Evolutionary conservation across 2,329 filamentous ascomycete genomes (phyloP), one percentile per base, ranked within the genome.

Genomic region (Colletotrichum echinochloae): DNA sequence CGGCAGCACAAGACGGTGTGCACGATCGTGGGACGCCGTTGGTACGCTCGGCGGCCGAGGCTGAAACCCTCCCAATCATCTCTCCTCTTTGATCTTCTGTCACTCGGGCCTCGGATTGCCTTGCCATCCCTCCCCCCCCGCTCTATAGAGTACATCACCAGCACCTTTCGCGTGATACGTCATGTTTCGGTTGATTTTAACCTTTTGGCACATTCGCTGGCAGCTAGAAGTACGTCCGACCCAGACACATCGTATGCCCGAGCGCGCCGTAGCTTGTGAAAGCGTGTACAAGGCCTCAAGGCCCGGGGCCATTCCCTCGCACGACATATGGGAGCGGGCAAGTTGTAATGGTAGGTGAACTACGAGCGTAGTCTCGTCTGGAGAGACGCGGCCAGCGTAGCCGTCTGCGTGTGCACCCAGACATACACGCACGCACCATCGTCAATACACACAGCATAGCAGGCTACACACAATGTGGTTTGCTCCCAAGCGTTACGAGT

Each of bases 191-290:
- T 23, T 46, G 56, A n/a, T 14, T 60, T 60, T 48, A 48, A 60
- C 56, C 26, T 60, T 60, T 46, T 60, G 28, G 56, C 56, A 33
- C 26, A 46, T 33, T 59, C 49, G 49, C 16, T 60, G 56, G 41
- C 56, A 41, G 56, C 26, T 48, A 28, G n/a, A n/a, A n/a, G 39
- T 33, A 48, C 30, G 56, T 9, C 39, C 39, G 35, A 12, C 30
- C 26, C 56, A 16, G 18, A n/a, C 39, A 5, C 18, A 9, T n/a
- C 28, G 26, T 41, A 4, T 28, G 55, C 55, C 37, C 35, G 46
- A 23, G 5, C 46, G 46, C 46, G 5, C 46, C 23, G 46, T 23
- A 28, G 26, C 5, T 23, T 16, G 26, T 16, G 23, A 28, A 20
- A 12, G 28, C 30, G 26, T n/a, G 26, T n/a, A 14, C 23, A 49